Base-by-base conservation (phyloP, 2,329 filamentous ascomycete species). In the Beauveria varroae region DNA sequence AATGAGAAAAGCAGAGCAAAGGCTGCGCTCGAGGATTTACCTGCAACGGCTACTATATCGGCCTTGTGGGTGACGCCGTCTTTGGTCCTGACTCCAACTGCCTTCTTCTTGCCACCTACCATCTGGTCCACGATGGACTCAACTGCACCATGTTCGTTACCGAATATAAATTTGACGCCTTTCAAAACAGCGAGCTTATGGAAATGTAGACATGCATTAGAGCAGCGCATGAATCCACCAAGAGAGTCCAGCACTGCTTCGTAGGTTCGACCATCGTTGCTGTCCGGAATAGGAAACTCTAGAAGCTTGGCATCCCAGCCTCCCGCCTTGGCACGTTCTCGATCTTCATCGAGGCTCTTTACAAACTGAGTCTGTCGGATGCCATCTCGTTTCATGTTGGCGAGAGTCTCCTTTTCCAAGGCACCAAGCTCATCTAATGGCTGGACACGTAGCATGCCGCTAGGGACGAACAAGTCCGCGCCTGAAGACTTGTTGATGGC, bases 391-490 rank as follows among this genome's bases (percentile, higher is more conserved):
- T 67, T 57, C 63, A 69, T 67, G 61, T 65, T 68, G 9, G 50
- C 62, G 22, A 69, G 58, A 0, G 66, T 69, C 50, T 69, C 68
- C 47, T 63, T 63, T 52, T 69, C 68, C 18, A 69, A 60, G 2
- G 58, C 61, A 2, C 64, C 64, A 5, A 69, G 62, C 5, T 63
- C 50, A 5, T 57, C 64, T 0, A 64, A 49, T 0, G 68, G 67
- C 60, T 69, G 68, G 4, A 68, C 67, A 8, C 68, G 67, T 6
- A 69, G 65, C 68, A 69, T 69, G n/a, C 68, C 67, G 40, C 63
- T 64, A 14, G 47, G 59, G 16, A 64, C 62, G 24, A 69, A 68
- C 8, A 68, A 61, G 3, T 61, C 61, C 2, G 47, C 52, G 12
- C n/a, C 58, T 3, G 53, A 54, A 1, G 60, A 60, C 16, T 65